Conservation (phyloP, 805 yeast genomes). For the Yarrowia bubula region DNA sequence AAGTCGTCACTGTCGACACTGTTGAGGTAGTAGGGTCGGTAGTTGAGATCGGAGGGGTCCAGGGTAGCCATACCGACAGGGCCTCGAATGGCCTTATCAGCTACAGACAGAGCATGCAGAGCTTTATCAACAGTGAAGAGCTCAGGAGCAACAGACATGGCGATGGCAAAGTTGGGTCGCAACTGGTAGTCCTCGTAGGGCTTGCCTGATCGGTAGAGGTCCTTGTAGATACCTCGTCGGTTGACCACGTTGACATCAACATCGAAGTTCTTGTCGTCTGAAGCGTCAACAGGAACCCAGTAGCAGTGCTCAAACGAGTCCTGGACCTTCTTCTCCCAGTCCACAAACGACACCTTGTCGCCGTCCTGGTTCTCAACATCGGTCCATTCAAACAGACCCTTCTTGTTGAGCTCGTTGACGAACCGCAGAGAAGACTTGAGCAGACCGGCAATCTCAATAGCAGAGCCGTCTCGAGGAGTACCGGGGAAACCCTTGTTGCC, state of each 20-base stretch:
- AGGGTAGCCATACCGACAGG: constrained; percentile 89
- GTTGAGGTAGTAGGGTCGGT: constrained; percentile 84
- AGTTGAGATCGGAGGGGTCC: constrained; percentile 90
- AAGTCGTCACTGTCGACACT: constrained; percentile 79
- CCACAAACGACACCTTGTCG: constrained; percentile 50
- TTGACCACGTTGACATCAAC: constrained; percentile 67
- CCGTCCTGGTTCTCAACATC: constrained; percentile 63
- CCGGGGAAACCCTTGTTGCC: constrained; percentile 92
- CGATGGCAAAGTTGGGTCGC: constrained; percentile 88
- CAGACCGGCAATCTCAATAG: constrained; percentile 85
- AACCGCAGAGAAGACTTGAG: constrained; percentile 81
- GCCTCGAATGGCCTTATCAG: constrained; percentile 75
- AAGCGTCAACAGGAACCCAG: constrained; percentile 66
- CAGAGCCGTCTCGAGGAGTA: constrained; percentile 97
- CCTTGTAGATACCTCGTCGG: constrained; percentile 93
- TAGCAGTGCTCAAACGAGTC: constrained; percentile 75
- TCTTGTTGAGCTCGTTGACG: constrained; percentile 56
- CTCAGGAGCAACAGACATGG: constrained; percentile 94
- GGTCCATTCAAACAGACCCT: constrained; percentile 57
- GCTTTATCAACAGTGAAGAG: constrained; percentile 67
- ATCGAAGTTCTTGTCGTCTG: constrained; percentile 59
- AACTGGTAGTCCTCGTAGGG: constrained; percentile 92
- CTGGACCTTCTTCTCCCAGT: constrained; percentile 73
- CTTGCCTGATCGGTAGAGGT: constrained; percentile 74
- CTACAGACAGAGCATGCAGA: constrained; percentile 59